phyloP scores from a whole-genome alignment of 768 basidiomycete species.

The Amanita rimosa region DNA sequence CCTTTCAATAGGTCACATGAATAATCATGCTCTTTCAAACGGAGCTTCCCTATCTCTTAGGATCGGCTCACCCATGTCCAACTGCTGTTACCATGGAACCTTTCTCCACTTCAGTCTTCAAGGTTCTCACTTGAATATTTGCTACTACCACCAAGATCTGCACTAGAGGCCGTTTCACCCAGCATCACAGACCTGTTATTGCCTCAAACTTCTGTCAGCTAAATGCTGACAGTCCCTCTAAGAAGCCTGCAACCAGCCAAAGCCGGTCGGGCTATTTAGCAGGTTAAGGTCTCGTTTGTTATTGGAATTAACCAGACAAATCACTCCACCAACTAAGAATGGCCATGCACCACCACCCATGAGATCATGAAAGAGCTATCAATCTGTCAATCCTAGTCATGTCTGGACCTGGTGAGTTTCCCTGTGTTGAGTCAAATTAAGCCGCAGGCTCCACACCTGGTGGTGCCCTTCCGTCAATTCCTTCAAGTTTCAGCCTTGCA shows the following conservation, averaged over 20 bases:
- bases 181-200: slow-evolving; percentile 87
- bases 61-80: too few relatives aligned
- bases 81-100: too few relatives aligned
- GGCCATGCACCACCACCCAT: slow-evolving; percentile 86
- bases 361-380: slow-evolving; percentile 79
- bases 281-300: slow-evolving; percentile 79
- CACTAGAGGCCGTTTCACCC: too few relatives aligned
- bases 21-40: too few relatives aligned
- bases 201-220: slow-evolving; percentile 80
- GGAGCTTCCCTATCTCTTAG: too few relatives aligned
- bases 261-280: slow-evolving; percentile 81
- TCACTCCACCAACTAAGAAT: slow-evolving; percentile 89
- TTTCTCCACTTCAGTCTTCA: too few relatives aligned
- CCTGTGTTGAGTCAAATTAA: slow-evolving; percentile 81
- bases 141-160: too few relatives aligned
- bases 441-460: slow-evolving; percentile 68
- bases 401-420: slow-evolving; percentile 76
- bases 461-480: slow-evolving; percentile 80
- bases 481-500: slow-evolving; percentile 65
- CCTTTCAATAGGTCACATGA: too few relatives aligned
- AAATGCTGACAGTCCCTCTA: slow-evolving; percentile 78
- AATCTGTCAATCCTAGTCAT: slow-evolving; percentile 71
- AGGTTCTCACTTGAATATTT: too few relatives aligned
- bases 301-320: slow-evolving; percentile 81
- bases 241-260: slow-evolving; percentile 70